Percentiles rank a stretch among this genome's conserved stretches.
Conservation (phyloP, 768 basidiomycete genomes). For the Chiua virens region DNA sequence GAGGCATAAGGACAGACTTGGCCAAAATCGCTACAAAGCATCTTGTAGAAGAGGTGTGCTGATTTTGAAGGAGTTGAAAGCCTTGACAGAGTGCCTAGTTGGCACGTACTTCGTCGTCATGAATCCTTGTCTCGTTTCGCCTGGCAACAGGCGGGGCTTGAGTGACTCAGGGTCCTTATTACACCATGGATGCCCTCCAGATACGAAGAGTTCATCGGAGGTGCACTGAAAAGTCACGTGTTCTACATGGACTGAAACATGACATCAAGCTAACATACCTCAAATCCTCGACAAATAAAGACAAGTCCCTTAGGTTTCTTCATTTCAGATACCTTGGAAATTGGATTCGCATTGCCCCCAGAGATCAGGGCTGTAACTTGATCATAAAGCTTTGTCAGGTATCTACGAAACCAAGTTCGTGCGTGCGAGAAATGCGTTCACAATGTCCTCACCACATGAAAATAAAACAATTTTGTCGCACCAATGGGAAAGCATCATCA, state of each 20-base stretch:
- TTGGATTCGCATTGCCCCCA: slow-evolving; percentile 40
- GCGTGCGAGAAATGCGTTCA: background rate
- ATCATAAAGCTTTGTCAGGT: slow-evolving; percentile 58
- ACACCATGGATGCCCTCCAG: slow-evolving; percentile 20
- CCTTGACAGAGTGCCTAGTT: slow-evolving; percentile 9
- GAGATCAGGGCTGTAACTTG: slow-evolving; percentile 53
- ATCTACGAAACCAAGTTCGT: slow-evolving; percentile 36
- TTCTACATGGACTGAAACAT: background rate
- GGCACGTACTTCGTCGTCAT: slow-evolving; percentile 33
- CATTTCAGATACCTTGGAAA: slow-evolving; percentile 58
- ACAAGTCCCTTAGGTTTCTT: slow-evolving; percentile 57
- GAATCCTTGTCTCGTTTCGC: slow-evolving; percentile 45
- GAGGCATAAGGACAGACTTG: background rate
- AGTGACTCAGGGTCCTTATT: slow-evolving; percentile 20
- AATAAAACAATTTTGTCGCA: slow-evolving; percentile 51
- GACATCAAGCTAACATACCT: slow-evolving; percentile 26
- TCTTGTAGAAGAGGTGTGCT: slow-evolving; percentile 20
- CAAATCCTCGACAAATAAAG: slow-evolving; percentile 43
- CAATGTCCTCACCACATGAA: slow-evolving; percentile 53
- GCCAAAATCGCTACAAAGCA: slow-evolving; percentile 17
- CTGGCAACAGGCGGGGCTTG: slow-evolving; percentile 35
- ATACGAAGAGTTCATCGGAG: slow-evolving; percentile 18
- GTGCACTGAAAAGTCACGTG: slow-evolving; percentile 4
- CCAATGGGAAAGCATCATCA: slow-evolving; percentile 46
- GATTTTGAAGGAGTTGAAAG: slow-evolving; percentile 3